These are phyloP conservation scores for Syzygium syzygioides DNA, from an alignment of 441 rosid genomes.

Conservation along the genomic window DNA sequence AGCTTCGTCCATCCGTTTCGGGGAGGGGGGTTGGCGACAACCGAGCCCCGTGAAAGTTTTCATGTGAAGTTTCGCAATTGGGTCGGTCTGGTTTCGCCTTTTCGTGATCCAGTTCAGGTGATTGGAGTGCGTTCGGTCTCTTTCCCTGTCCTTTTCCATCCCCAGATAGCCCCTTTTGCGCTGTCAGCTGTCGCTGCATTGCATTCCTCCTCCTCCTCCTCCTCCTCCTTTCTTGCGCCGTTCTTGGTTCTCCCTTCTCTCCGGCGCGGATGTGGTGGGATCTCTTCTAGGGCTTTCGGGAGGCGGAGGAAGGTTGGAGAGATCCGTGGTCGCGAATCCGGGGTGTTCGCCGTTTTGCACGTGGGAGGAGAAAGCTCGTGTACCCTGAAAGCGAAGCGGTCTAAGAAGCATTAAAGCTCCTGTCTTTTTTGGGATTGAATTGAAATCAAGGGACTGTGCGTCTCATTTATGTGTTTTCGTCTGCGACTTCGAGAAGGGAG, in stretches of 20 bases:
- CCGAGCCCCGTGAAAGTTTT: slow-evolving; percentile 27
- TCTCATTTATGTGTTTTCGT: slow-evolving; percentile 8
- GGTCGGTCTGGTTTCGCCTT: slow-evolving; percentile 27
- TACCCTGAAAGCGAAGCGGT: slow-evolving; percentile 6
- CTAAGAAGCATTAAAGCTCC: not conserved
- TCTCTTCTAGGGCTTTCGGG: slow-evolving; percentile 16
- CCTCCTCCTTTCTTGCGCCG: slow-evolving; percentile 12
- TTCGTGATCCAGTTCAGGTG: slow-evolving; percentile 36
- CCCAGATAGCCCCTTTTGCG: not conserved
- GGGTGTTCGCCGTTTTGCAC: slow-evolving; percentile 5
- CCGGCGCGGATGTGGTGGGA: slow-evolving; percentile 12
- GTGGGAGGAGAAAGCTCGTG: slow-evolving; percentile 6
- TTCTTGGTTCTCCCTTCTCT: not conserved
- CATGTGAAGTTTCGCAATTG: slow-evolving; percentile 79
- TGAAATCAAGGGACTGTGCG: slow-evolving; percentile 14
- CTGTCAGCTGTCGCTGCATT: not conserved
- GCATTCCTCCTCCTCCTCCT: not conserved
- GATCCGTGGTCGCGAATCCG: slow-evolving; percentile 1
- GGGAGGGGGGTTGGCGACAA: slow-evolving; percentile 1
- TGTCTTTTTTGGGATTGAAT: slow-evolving; percentile 7
- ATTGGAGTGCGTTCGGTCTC: slow-evolving; percentile 20
- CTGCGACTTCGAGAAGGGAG: slow-evolving; percentile 4
- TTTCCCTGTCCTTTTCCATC: slow-evolving; percentile 6
- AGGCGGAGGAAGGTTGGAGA: not conserved
- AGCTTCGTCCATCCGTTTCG: not conserved